phyloP scores from a whole-genome alignment of 768 basidiomycete genomes.

The Peribolospora kevripleyi region DNA sequence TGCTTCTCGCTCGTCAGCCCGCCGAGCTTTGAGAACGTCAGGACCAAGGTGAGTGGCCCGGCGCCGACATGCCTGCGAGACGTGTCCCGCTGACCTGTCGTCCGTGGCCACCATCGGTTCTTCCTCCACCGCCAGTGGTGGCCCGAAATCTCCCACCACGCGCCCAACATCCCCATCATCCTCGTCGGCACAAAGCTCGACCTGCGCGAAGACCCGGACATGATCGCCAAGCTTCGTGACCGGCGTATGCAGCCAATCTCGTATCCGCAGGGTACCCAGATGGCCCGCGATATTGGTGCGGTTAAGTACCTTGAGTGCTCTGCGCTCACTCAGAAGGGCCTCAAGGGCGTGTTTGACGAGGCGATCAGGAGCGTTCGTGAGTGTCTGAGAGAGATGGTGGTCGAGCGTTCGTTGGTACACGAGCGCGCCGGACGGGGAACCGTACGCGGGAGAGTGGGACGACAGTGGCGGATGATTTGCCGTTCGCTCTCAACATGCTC shows the following conservation, averaged over 20 bases:
- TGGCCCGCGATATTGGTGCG: constrained; percentile 81
- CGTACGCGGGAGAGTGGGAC: too few relatives aligned
- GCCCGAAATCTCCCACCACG: constrained; percentile 93
- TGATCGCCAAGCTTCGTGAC: constrained; percentile 77
- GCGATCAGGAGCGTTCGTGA: constrained; percentile 68
- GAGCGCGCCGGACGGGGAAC: too few relatives aligned
- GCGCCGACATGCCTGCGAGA: background rate
- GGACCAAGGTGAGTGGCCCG: constrained; percentile 51
- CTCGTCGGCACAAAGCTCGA: constrained; percentile 94
- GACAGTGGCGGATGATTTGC: too few relatives aligned
- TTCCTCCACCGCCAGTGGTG: constrained; percentile 38
- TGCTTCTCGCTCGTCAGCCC: constrained; percentile 97
- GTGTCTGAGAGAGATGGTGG: constrained; percentile 26
- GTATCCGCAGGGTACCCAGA: constrained; percentile 69
- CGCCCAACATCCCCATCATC: constrained; percentile 75
- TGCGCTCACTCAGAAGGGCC: constrained; percentile 85
- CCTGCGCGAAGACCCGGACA: constrained; percentile 78
- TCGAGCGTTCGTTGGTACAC: too few relatives aligned
- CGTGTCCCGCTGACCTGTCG: background rate
- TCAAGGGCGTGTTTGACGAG: constrained; percentile 98
- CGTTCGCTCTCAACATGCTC: too few relatives aligned
- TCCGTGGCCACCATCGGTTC: background rate
- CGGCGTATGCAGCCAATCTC: constrained; percentile 91
- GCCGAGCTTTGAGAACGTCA: constrained; percentile 94
- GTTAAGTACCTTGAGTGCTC: constrained; percentile 93